Conservation (phyloP, 345 rosid species). For the Citrus mangshanensis region DNA sequence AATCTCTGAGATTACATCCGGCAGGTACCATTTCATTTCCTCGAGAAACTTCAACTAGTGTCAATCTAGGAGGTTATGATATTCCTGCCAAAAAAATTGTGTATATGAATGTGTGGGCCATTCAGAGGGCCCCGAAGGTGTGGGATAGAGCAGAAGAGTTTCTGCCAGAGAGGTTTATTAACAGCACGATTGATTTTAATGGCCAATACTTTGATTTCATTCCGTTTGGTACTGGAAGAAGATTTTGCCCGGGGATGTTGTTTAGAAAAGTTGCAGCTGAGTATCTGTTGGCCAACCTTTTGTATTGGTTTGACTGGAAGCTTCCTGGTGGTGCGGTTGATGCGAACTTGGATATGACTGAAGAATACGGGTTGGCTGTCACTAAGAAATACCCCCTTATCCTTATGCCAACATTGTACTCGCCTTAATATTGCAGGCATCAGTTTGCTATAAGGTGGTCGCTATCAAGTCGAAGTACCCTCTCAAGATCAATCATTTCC, state of each 20-base stretch:
- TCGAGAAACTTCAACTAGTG: not conserved
- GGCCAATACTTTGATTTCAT: not conserved
- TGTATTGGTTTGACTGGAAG: slow-evolving; percentile 16
- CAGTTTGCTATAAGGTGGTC: too few relatives aligned
- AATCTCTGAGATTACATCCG: slow-evolving; percentile 5
- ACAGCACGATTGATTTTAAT: not conserved
- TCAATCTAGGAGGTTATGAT: not conserved
- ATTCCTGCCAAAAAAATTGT: slow-evolving; percentile 1
- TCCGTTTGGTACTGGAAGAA: slow-evolving; percentile 11
- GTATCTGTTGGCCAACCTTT: slow-evolving; percentile 1
- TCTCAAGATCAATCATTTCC: too few relatives aligned
- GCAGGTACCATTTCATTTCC: not conserved
- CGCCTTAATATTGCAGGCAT: not conserved
- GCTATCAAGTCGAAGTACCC: too few relatives aligned
- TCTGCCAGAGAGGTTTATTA: slow-evolving; percentile 10
- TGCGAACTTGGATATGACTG: slow-evolving; percentile 10
- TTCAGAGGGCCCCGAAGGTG: slow-evolving; percentile 2
- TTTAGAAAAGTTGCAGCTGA: not conserved
- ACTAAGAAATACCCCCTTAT: not conserved
- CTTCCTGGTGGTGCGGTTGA: not conserved
- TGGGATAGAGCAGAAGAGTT: slow-evolving; percentile 9
- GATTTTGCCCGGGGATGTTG: slow-evolving; percentile 5
- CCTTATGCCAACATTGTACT: not conserved
- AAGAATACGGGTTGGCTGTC: not conserved
- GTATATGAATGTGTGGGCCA: slow-evolving; percentile 7